A percentile compares a stretch with the other conserved stretches of the same genome.
Evolutionary conservation across 345 rosid species (phyloP).

Genomic region (Citrus inodora): DNA sequence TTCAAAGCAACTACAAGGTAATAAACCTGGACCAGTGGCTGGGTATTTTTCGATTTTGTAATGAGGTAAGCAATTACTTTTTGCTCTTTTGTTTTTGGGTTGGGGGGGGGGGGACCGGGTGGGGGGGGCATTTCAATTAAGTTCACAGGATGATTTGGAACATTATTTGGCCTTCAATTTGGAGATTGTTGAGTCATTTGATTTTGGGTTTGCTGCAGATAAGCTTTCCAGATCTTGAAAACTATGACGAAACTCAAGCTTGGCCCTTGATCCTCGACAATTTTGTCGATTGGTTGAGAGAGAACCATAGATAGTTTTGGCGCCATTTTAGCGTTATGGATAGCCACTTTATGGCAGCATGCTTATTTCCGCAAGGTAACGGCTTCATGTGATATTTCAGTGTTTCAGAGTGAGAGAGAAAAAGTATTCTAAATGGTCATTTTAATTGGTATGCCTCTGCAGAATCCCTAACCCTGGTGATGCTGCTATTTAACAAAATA

Average conservation of each 20-base stretch:
- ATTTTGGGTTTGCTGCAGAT: conserved; percentile 26
- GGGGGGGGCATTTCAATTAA: no score
- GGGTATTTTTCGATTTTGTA: conserved; percentile 46
- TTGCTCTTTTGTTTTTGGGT: not conserved
- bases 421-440: not conserved
- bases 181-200: not conserved
- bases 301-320: conserved; percentile 27
- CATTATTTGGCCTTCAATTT: not conserved
- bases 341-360: not conserved
- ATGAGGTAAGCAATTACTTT: conserved; percentile 34
- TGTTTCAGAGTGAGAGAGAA: not conserved
- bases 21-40: conserved; percentile 57
- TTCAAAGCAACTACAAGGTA: conserved; percentile 50
- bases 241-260: conserved; percentile 39
- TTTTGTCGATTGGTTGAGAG: conserved; percentile 57
- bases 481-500: not conserved
- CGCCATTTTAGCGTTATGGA: not conserved
- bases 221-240: conserved; percentile 40
- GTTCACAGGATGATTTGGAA: not conserved
- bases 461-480: not conserved
- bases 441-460: not conserved
- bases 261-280: conserved; percentile 59
- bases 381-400: no score
- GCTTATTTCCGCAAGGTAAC: not conserved
- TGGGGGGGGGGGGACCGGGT: no score